Evolutionary conservation across 2,329 filamentous ascomycete species (phyloP).

Genomic region (Cercospora zeae-maydis): DNA sequence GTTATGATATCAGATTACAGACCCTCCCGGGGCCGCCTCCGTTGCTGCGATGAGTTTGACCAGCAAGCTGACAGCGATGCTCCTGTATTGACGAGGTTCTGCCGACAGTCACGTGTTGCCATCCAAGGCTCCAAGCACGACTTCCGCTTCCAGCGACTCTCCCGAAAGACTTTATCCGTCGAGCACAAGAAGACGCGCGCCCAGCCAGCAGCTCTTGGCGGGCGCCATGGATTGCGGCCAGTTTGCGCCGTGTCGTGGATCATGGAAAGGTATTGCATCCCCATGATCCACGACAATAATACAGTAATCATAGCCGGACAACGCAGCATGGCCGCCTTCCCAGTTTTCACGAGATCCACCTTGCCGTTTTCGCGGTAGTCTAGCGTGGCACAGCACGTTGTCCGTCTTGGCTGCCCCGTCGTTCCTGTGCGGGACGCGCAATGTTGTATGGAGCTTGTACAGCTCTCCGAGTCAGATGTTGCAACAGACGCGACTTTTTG

Average conservation of each 20-base stretch:
- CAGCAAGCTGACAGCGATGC: neutral
- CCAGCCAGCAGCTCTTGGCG: conserved; percentile 5
- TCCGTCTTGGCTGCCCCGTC: neutral
- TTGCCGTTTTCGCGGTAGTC: neutral
- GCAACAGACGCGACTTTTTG: neutral
- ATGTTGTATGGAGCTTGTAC: neutral
- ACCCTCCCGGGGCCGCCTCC: too few species aligned
- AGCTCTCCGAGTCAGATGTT: neutral
- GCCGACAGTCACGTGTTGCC: neutral
- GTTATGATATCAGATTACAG: too few species aligned
- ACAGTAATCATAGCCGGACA: conserved; percentile 1
- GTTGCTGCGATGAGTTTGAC: neutral
- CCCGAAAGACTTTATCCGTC: neutral
- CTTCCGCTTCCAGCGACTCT: neutral
- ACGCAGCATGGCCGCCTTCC: neutral
- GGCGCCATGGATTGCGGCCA: conserved; percentile 3
- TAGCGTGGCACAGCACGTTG: neutral
- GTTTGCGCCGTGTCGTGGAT: conserved; percentile 1
- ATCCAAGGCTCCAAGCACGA: neutral
- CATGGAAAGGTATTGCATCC: neutral
- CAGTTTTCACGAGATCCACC: neutral
- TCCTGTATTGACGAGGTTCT: neutral
- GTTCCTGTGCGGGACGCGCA: neutral
- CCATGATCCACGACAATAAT: neutral
- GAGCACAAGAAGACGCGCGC: neutral